These are phyloP conservation scores for Solanum rostratum DNA, from an alignment of 257 asterid genomes.

Conservation along the genomic window DNA sequence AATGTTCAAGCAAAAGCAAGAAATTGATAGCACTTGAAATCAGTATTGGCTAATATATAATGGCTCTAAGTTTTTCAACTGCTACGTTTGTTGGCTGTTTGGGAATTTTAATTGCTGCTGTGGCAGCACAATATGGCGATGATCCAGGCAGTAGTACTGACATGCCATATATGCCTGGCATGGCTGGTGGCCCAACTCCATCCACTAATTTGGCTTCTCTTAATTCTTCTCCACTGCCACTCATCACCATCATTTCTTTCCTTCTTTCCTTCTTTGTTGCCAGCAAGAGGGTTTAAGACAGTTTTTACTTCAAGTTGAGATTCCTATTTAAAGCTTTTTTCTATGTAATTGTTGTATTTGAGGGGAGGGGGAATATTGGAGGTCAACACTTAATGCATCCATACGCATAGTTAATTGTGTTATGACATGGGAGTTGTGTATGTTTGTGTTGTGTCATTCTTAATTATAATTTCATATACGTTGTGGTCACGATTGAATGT, in stretches of 20 bases:
- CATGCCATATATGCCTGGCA: not conserved
- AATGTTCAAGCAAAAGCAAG: not conserved
- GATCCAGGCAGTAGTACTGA: not conserved
- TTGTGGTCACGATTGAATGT: not conserved
- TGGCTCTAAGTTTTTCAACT: not conserved
- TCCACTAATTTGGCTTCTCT: not conserved
- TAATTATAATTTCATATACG: not conserved
- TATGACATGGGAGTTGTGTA: not conserved
- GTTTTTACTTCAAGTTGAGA: not conserved
- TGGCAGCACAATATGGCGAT: not conserved
- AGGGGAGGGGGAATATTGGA: not conserved
- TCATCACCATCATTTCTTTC: not conserved
- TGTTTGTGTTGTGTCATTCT: not conserved
- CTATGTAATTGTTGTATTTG: not conserved
- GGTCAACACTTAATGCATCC: not conserved
- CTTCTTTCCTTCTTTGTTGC: not conserved
- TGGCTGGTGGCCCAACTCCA: not conserved
- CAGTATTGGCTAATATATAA: not conserved
- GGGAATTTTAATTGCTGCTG: not conserved
- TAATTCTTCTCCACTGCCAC: not conserved
- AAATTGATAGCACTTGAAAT: not conserved
- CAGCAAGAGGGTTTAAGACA: not conserved
- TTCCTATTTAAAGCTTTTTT: not conserved
- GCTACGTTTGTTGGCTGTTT: not conserved
- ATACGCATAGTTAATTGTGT: not conserved